Percentiles rank a stretch among this genome's conserved stretches.
Evolutionary conservation across 225 moss, liverwort and hornwort species (phyloP).

Genomic region (Anthoceros angustus): DNA sequence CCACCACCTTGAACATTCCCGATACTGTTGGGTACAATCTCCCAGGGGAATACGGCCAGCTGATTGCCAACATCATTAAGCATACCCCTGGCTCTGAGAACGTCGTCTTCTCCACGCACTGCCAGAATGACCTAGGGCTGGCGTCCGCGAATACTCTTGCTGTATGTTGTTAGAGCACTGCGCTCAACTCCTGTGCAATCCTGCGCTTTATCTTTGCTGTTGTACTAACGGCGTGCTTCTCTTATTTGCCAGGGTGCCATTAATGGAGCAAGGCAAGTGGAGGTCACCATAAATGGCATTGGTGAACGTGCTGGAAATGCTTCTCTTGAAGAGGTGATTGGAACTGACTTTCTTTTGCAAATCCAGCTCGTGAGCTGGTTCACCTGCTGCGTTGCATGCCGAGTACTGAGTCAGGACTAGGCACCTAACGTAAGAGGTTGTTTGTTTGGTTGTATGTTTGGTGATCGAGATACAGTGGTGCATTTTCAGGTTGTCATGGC

Average conservation of each 20-base stretch:
- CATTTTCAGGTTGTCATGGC: constrained; percentile 67
- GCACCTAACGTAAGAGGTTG: too few species aligned
- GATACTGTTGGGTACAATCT: constrained; percentile 78
- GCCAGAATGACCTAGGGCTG: constrained; percentile 87
- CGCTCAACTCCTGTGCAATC: neutral
- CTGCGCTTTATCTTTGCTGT: neutral
- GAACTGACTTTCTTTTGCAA: neutral
- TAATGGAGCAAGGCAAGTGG: constrained; percentile 86
- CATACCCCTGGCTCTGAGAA: constrained; percentile 82
- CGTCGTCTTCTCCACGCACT: constrained; percentile 84
- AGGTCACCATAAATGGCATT: constrained; percentile 92
- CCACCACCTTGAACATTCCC: constrained; percentile 89
- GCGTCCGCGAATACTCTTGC: constrained; percentile 88
- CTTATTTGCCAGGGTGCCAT: constrained; percentile 32
- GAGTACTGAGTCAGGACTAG: too few species aligned
- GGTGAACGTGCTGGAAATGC: constrained; percentile 99
- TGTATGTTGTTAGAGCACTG: neutral
- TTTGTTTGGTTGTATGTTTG: too few species aligned
- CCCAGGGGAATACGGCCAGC: constrained; percentile 60
- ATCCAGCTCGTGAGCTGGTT: neutral
- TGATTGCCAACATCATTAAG: constrained; percentile 58
- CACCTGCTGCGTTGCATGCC: too few species aligned
- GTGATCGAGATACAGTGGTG: neutral
- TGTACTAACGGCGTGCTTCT: neutral
- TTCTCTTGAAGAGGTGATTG: constrained; percentile 71